Evolutionary conservation across 2,329 filamentous ascomycete species (phyloP).

Genomic region (Plectosphaerella sp.): DNA sequence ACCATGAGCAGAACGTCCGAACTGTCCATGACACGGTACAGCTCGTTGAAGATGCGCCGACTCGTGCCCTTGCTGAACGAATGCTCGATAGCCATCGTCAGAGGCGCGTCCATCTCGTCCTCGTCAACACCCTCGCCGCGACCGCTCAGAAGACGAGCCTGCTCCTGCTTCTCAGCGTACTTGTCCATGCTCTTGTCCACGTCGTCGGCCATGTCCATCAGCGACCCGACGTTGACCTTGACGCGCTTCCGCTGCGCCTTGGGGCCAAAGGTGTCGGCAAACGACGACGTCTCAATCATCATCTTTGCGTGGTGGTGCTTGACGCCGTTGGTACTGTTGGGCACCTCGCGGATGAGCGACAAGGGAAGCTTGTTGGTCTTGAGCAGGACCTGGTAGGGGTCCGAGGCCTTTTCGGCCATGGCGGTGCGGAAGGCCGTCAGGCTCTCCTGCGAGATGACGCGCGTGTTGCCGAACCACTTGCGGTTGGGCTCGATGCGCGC

Average conservation of each 20-base stretch:
- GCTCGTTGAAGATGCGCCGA: constrained; percentile 95
- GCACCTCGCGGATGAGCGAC: constrained; percentile 81
- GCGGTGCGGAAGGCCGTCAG: constrained; percentile 84
- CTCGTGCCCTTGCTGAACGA: constrained; percentile 94
- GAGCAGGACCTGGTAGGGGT: constrained; percentile 91
- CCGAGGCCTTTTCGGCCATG: constrained; percentile 82
- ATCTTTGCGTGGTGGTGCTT: constrained; percentile 95
- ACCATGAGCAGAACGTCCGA: constrained; percentile 96
- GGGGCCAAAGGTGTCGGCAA: constrained; percentile 84
- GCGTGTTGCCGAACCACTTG: constrained; percentile 96
- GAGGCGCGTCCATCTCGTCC: constrained; percentile 36
- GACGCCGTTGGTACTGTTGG: constrained; percentile 67
- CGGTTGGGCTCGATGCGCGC: constrained; percentile 93
- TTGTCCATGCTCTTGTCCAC: constrained; percentile 75
- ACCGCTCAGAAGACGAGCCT: constrained; percentile 72
- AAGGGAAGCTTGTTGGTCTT: constrained; percentile 97
- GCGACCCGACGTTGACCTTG: constrained; percentile 77
- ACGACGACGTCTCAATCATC: constrained; percentile 81
- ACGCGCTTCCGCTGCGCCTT: constrained; percentile 91
- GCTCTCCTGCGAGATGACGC: constrained; percentile 84
- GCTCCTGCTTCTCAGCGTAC: constrained; percentile 77
- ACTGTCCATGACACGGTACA: constrained; percentile 92
- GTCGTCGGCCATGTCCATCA: constrained; percentile 76
- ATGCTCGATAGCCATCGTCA: constrained; percentile 69
- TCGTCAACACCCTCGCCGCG: constrained; percentile 52